phyloP scores from a whole-genome alignment of 495 filamentous ascomycete genomes.

The Podospora sp. region DNA sequence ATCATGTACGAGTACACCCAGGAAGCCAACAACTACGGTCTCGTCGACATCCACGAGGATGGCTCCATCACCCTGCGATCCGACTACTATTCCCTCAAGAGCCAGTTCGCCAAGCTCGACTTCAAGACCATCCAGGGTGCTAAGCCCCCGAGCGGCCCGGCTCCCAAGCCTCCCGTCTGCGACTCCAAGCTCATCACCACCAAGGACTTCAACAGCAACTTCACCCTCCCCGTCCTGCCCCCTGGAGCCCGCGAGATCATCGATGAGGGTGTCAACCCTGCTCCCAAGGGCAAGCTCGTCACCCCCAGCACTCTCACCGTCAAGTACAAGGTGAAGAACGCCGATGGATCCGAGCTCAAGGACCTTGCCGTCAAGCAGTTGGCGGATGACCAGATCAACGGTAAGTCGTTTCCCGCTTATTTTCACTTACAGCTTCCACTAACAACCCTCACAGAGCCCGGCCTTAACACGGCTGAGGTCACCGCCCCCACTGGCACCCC shows the following conservation, averaged over 20 bases:
- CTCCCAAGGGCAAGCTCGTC: constrained; percentile 45
- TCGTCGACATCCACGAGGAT: constrained; percentile 70
- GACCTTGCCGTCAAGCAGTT: constrained; percentile 48
- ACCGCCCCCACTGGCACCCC: constrained; percentile 11
- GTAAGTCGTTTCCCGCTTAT: constrained; percentile 25
- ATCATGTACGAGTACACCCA: constrained; percentile 86
- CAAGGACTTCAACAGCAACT: constrained; percentile 69
- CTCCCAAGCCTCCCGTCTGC: constrained; percentile 61
- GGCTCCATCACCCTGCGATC: constrained; percentile 61
- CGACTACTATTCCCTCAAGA: constrained; percentile 77
- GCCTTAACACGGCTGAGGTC: constrained; percentile 22
- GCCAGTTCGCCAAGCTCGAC: constrained; percentile 74
- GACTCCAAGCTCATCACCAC: constrained; percentile 61
- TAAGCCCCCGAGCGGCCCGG: constrained; percentile 56
- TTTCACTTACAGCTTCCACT: constrained; percentile 16
- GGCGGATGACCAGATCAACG: constrained; percentile 43
- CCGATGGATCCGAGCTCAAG: constrained; percentile 40
- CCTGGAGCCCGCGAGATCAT: constrained; percentile 53
- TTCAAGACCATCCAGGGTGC: constrained; percentile 60
- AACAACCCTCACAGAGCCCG: constrained; percentile 27
- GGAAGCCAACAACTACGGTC: constrained; percentile 72
- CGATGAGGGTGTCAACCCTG: constrained; percentile 53
- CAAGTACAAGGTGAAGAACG: constrained; percentile 42
- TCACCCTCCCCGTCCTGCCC: constrained; percentile 65
- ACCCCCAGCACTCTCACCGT: constrained; percentile 47